Evolutionary conservation across 2,329 filamentous ascomycete species (phyloP).

Genomic region (Gaeumannomyces tritici): DNA sequence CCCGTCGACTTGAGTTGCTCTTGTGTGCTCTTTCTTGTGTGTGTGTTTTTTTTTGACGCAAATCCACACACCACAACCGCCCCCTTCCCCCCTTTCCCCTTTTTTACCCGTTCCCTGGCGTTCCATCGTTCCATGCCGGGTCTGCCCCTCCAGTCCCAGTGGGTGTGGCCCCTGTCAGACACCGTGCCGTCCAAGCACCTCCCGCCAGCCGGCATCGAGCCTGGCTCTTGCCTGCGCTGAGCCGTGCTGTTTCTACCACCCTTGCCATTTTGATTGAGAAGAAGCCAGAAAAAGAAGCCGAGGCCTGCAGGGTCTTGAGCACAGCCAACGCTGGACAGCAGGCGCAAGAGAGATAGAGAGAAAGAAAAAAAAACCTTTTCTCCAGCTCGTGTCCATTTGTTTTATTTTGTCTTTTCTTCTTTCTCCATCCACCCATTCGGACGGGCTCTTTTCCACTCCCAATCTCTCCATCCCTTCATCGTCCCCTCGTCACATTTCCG

Average conservation of each 20-base stretch:
- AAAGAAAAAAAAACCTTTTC: background rate
- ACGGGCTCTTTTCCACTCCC: background rate
- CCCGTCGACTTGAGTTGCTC: too few species aligned
- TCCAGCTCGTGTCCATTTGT: background rate
- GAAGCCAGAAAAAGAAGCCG: background rate
- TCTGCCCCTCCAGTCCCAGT: background rate
- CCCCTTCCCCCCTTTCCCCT: background rate
- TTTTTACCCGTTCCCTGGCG: background rate
- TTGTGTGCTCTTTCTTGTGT: too few species aligned
- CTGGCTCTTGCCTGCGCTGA: background rate
- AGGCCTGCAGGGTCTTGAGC: background rate
- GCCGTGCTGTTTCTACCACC: background rate
- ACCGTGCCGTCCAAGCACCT: background rate
- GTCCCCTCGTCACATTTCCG: background rate
- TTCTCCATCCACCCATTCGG: background rate
- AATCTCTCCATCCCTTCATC: background rate
- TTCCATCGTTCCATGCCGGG: background rate
- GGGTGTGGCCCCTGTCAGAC: background rate
- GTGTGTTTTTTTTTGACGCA: too few species aligned
- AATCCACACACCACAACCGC: too few species aligned
- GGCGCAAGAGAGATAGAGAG: background rate
- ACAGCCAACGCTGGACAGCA: background rate
- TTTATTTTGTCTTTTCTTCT: background rate
- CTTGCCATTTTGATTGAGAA: background rate
- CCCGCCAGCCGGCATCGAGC: background rate